Evolutionary conservation across 164 flowering plant genomes (phyloP).

Genomic region (Nymphaea colorata): DNA sequence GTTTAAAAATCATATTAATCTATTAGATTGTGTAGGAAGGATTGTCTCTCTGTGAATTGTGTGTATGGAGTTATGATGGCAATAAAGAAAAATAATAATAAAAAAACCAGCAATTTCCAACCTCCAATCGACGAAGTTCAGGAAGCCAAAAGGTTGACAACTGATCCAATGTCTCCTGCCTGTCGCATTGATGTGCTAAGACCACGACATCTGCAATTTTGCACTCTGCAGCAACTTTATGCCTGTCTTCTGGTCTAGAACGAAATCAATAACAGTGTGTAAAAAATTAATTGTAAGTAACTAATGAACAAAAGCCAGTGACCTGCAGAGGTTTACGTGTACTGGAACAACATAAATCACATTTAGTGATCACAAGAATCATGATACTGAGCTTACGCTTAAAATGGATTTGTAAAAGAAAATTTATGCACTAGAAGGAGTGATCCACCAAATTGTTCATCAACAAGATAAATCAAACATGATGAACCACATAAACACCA

Average conservation of each 20-base stretch:
- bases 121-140: slow-evolving; percentile 81
- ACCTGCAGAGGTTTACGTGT: background rate
- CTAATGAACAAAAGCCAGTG: background rate
- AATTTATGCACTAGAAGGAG: too few relatives aligned
- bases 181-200: slow-evolving; percentile 88
- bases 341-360: background rate
- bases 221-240: slow-evolving; percentile 57
- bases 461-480: too few relatives aligned
- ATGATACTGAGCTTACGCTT: background rate
- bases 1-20: too few relatives aligned
- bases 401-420: too few relatives aligned
- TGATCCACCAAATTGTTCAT: too few relatives aligned
- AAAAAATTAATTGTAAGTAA: background rate
- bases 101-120: slow-evolving; percentile 7
- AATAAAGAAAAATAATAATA: background rate
- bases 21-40: too few relatives aligned
- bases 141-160: slow-evolving; percentile 85
- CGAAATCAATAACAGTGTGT: too few relatives aligned
- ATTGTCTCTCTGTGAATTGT: too few relatives aligned
- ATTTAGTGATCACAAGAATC: background rate
- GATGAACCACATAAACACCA: too few relatives aligned
- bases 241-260: slow-evolving; percentile 49
- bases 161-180: slow-evolving; percentile 56
- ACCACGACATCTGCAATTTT: slow-evolving; percentile 85
- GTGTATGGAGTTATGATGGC: background rate